These are phyloP conservation scores for Aspergillus taichungensis DNA, from an alignment of 495 filamentous ascomycete species.

Conservation along the genomic window DNA sequence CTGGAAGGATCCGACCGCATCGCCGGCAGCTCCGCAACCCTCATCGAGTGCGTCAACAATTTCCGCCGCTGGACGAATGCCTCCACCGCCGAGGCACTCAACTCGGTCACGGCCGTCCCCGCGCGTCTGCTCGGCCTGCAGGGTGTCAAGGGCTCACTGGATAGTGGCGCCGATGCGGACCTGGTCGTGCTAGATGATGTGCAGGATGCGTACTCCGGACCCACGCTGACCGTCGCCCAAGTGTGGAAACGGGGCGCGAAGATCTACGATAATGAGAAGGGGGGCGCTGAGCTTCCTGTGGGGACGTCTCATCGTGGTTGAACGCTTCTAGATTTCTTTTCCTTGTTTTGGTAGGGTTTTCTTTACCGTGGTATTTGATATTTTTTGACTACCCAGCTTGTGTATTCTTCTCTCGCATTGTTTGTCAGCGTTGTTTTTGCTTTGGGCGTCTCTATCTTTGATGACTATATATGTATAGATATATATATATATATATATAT, in stretches of 20 bases:
- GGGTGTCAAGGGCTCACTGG: slow-evolving; percentile 57
- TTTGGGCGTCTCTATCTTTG: too few species aligned
- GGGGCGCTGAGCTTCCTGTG: background rate
- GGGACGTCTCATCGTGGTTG: too few species aligned
- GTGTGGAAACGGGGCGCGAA: slow-evolving; percentile 71
- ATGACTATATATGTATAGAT: too few species aligned
- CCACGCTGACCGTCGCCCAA: slow-evolving; percentile 52
- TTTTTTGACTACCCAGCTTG: too few species aligned
- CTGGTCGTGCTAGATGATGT: slow-evolving; percentile 59
- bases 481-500: too few species aligned
- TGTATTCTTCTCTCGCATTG: too few species aligned
- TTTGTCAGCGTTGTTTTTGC: too few species aligned
- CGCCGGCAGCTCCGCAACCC: slow-evolving; percentile 59
- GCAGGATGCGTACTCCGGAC: slow-evolving; percentile 31
- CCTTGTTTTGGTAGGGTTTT: too few species aligned
- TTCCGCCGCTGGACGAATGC: slow-evolving; percentile 64
- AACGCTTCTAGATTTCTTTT: too few species aligned
- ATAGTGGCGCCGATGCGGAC: slow-evolving; percentile 69
- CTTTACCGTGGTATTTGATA: too few species aligned
- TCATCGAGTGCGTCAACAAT: slow-evolving; percentile 75
- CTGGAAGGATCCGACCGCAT: slow-evolving; percentile 64
- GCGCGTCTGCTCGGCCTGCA: slow-evolving; percentile 63
- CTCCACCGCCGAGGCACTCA: slow-evolving; percentile 54
- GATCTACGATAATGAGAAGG: slow-evolving; percentile 32
- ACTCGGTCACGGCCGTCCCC: slow-evolving; percentile 62